phyloP scores from a whole-genome alignment of 176 grass and related monocot species.

The Aegilops speltoides region DNA sequence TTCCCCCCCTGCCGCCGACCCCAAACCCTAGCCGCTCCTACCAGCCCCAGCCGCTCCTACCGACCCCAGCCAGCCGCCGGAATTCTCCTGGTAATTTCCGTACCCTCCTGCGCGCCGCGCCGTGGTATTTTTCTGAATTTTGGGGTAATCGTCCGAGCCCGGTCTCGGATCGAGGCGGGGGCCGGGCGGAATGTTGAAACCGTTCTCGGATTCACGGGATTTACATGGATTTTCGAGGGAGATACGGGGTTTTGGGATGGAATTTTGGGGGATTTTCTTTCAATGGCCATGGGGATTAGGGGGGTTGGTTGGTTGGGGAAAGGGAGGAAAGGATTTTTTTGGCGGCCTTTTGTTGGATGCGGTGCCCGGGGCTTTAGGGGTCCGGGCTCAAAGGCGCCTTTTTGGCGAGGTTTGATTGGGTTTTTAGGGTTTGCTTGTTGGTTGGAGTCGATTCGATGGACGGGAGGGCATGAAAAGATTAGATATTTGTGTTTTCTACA shows the following conservation, averaged over 20 bases:
- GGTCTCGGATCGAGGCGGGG: neutral
- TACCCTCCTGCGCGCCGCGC: neutral
- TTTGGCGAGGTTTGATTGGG: neutral
- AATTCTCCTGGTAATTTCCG: constrained; percentile 26
- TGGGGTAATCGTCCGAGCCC: neutral
- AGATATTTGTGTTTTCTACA: neutral
- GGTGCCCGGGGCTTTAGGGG: neutral
- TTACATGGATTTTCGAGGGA: neutral
- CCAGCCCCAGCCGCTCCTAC: neutral
- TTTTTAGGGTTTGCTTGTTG: neutral
- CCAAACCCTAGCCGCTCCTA: constrained; percentile 34
- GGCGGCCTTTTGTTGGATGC: neutral
- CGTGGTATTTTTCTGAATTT: neutral
- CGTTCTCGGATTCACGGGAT: constrained; percentile 23
- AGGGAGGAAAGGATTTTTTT: constrained; percentile 34
- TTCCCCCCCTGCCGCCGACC: neutral
- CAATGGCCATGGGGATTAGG: constrained; percentile 8
- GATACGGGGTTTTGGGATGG: neutral
- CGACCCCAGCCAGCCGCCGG: neutral
- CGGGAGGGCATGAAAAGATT: neutral
- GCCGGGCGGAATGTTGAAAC: neutral
- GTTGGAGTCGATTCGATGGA: neutral
- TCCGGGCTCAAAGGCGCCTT: neutral
- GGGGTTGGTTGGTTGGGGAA: constrained; percentile 17
- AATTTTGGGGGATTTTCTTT: neutral